Evolutionary conservation across 805 yeast species (phyloP).

Genomic region (Teunomyces lycoperdinae): DNA sequence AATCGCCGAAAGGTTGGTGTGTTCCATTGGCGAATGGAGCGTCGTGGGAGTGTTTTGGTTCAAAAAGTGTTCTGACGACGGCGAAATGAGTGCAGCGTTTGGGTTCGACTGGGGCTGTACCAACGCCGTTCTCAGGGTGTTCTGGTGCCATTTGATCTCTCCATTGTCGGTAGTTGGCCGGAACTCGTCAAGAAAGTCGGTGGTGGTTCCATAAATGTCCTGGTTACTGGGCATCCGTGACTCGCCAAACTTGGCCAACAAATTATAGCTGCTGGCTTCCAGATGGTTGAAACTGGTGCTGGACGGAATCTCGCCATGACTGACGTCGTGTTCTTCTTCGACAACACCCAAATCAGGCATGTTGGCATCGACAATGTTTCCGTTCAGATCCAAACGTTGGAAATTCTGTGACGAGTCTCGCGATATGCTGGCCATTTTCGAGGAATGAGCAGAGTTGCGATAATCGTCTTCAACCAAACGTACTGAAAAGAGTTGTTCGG

Average conservation of each 20-base stretch:
- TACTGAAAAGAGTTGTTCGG: conserved; percentile 78
- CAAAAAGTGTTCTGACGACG: conserved; percentile 10
- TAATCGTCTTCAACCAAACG: conserved; percentile 61
- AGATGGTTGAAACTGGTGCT: conserved; percentile 9
- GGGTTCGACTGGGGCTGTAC: neutral
- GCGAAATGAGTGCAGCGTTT: conserved; percentile 8
- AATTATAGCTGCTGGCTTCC: conserved; percentile 14
- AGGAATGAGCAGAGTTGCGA: conserved; percentile 30
- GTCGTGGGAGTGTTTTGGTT: conserved; percentile 8
- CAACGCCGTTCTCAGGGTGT: conserved; percentile 4
- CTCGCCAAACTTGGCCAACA: conserved; percentile 18
- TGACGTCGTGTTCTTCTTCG: conserved; percentile 24
- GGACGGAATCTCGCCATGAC: conserved; percentile 6
- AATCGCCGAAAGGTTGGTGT: conserved; percentile 19
- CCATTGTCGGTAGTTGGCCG: conserved; percentile 28
- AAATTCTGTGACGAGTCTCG: conserved; percentile 36
- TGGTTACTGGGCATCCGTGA: conserved; percentile 15
- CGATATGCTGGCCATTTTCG: conserved; percentile 22
- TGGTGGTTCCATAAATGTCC: conserved; percentile 10
- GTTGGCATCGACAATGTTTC: conserved; percentile 33
- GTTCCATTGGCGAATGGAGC: conserved; percentile 8
- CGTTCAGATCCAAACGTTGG: conserved; percentile 45
- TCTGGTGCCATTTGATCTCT: conserved; percentile 28
- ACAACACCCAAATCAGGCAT: conserved; percentile 29
- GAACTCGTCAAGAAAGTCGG: conserved; percentile 27